phyloP scores from a whole-genome alignment of 1,284 basidiomycete species.

The Fomes fomentarius region DNA sequence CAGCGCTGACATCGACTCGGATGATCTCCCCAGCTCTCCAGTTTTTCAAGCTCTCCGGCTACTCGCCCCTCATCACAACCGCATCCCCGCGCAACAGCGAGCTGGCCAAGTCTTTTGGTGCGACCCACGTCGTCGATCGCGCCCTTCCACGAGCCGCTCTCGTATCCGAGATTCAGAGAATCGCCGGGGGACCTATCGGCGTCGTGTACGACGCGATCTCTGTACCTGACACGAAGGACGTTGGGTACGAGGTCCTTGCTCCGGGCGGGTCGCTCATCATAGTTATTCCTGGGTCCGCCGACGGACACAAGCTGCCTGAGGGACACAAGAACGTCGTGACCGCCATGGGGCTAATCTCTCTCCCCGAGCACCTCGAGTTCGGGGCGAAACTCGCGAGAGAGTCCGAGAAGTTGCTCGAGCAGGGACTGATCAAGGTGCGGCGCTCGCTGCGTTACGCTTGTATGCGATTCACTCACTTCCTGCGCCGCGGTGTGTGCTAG shows the following conservation, averaged over 20 bases:
- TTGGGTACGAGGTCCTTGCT: conserved; percentile 30
- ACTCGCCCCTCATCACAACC: conserved; percentile 39
- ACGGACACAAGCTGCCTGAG: conserved; percentile 8
- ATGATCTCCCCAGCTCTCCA: conserved; percentile 35
- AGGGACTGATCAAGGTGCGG: not conserved
- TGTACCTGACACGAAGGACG: conserved; percentile 10
- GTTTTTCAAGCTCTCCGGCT: conserved; percentile 39
- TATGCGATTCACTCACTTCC: too few relatives aligned
- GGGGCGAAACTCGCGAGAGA: not conserved
- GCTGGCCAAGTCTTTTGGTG: conserved; percentile 38
- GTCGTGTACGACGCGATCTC: conserved; percentile 35
- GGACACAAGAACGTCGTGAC: conserved; percentile 8
- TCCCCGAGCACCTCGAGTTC: not conserved
- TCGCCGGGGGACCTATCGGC: conserved; percentile 23
- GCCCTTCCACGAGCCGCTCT: conserved; percentile 21
- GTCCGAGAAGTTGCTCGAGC: not conserved
- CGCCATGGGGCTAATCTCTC: conserved; percentile 38
- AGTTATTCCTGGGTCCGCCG: conserved; percentile 10
- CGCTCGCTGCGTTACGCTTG: not conserved
- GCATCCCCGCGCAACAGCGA: conserved; percentile 37
- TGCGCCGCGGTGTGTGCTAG: too few relatives aligned
- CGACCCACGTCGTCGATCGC: conserved; percentile 40
- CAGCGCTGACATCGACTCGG: too few relatives aligned
- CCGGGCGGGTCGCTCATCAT: conserved; percentile 27
- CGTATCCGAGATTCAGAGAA: conserved; percentile 18